Evolutionary conservation across 2,329 filamentous ascomycete species (phyloP), one percentile per base, ranked within the genome.

Genomic region (Hypoxylon sp.): DNA sequence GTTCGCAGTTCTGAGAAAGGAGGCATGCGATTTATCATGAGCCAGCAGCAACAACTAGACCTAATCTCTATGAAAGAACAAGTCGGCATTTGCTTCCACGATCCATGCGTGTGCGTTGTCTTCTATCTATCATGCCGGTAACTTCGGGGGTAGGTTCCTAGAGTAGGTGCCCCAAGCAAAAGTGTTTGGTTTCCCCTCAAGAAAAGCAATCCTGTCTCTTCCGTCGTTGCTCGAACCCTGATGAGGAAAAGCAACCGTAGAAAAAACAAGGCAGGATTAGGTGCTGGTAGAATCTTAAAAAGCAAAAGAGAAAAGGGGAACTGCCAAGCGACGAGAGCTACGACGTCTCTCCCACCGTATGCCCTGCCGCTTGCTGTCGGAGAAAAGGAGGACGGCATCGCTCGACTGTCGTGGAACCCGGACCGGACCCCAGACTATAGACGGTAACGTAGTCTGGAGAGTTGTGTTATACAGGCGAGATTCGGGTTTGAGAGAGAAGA

Each of bases 311-410:
- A n/a, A n/a, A n/a, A n/a, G n/a, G n/a, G n/a, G 10, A 33, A 35
- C 2, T 37, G 47, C 51, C 45, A 52, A 56, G 49, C 42, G 37
- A 27, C 38, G 53, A 60, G 56, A 70, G 75, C 75, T 76, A 78
- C 79, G 80, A 81, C 84, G 84, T 87, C 83, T 81, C 84, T 86
- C 82, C 82, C 82, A 82, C 79, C 82, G 82, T 76, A 78, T 75
- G 64, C 69, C 65, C 60, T 55, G 58, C 59, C 55, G 64, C 57
- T 62, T 49, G 49, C 59, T 60, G 57, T 51, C 46, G 23, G 52
- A 62, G 51, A 61, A 56, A 31, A 24, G 52, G n/a, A n/a, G n/a
- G n/a, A n/a, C n/a, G n/a, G 64, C 60, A 47, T 48, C 56, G 64
- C 73, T 73, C 74, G 73, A 75, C 80, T 83, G 80, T 83, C 80